phyloP scores from a whole-genome alignment of 2,329 filamentous ascomycete species.

The Phyllosticta citribraziliensis region DNA sequence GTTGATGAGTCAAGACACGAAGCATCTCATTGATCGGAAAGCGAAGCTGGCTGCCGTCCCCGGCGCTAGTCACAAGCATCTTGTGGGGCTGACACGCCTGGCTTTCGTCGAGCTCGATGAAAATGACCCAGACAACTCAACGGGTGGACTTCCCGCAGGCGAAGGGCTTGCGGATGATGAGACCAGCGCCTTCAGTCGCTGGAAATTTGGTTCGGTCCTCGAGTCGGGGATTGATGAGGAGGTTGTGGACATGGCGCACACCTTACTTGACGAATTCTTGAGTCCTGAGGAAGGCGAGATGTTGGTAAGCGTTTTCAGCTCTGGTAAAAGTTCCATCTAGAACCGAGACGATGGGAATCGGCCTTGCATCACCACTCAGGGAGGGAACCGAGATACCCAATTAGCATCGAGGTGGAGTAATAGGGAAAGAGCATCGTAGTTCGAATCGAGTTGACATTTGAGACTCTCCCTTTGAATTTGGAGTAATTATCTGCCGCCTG shows the following conservation, averaged over 20 bases:
- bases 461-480: too few relatives aligned
- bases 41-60: conserved; percentile 60
- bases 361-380: background rate
- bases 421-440: too few relatives aligned
- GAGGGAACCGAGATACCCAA: background rate
- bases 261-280: conserved; percentile 68
- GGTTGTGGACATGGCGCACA: conserved; percentile 70
- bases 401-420: background rate
- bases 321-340: conserved; percentile 3
- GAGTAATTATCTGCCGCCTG: too few relatives aligned
- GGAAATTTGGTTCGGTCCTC: conserved; percentile 51
- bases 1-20: conserved; percentile 48
- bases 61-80: conserved; percentile 71
- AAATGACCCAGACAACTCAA: background rate
- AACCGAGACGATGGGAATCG: background rate
- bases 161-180: background rate
- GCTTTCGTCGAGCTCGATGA: conserved; percentile 58
- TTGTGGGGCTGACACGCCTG: conserved; percentile 71
- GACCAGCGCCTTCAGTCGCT: background rate
- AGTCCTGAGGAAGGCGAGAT: conserved; percentile 69
- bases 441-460: too few relatives aligned
- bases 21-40: conserved; percentile 49
- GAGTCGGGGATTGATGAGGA: conserved; percentile 69
- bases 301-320: conserved; percentile 37
- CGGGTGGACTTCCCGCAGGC: background rate